These are phyloP conservation scores for Phytophthora boehmeriae DNA, from an alignment of 352 stramenopile genomes.

Conservation along the genomic window DNA sequence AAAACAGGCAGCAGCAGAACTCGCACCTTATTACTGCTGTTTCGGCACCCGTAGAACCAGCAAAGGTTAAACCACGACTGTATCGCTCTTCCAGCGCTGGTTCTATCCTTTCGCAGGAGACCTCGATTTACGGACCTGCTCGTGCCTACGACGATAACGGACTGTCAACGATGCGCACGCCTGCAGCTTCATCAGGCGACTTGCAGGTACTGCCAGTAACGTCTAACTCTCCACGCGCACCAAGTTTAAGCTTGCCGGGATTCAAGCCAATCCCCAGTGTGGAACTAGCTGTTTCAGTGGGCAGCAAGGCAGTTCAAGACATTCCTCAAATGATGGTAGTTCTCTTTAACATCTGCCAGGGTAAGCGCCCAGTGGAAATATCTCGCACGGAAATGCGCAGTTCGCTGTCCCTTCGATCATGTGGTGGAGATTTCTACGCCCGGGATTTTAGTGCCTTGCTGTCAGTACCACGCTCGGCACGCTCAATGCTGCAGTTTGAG, in stretches of 20 bases:
- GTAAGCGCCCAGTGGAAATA: conserved; percentile 58
- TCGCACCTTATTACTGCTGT: conserved; percentile 50
- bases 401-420: conserved; percentile 67
- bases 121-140: conserved; percentile 19
- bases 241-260: conserved; percentile 67
- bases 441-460: conserved; percentile 81
- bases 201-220: conserved; percentile 3
- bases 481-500: conserved; percentile 82
- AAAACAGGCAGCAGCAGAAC: conserved; percentile 42
- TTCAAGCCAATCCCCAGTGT: conserved; percentile 71
- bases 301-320: conserved; percentile 71
- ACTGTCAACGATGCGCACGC: conserved; percentile 38
- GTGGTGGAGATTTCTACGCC: conserved; percentile 75
- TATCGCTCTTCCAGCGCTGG: conserved; percentile 72
- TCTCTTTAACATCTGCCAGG: conserved; percentile 58
- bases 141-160: conserved; percentile 57
- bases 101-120: conserved; percentile 58
- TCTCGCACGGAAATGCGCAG: conserved; percentile 81
- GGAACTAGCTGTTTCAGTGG: conserved; percentile 79
- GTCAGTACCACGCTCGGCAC: conserved; percentile 64
- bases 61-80: conserved; percentile 35
- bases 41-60: conserved; percentile 28
- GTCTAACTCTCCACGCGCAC: conserved; percentile 42
- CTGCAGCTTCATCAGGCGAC: conserved; percentile 27
- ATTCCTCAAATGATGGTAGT: conserved; percentile 78